Conservation (phyloP, 495 filamentous ascomycete species). For the Hypoxylon fragiforme region DNA sequence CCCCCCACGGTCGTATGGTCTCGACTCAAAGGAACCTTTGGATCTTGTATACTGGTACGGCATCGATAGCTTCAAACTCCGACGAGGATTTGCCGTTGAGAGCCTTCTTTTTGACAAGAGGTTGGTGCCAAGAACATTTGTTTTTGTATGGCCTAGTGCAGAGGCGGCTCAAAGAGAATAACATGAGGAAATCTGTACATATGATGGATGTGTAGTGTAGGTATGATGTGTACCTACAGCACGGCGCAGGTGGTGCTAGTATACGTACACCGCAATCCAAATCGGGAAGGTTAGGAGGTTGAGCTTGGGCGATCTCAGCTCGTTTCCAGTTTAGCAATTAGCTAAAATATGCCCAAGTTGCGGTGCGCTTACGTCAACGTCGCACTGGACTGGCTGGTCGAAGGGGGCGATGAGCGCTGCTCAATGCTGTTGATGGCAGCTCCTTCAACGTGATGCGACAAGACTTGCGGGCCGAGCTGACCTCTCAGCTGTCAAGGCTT, state of each 20-base stretch:
- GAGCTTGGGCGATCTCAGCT: background rate
- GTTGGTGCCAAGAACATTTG: too few relatives aligned
- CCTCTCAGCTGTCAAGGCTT: constrained; percentile 11
- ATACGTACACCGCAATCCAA: background rate
- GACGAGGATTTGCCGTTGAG: too few relatives aligned
- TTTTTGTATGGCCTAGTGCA: too few relatives aligned
- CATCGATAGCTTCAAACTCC: too few relatives aligned
- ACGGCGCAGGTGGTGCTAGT: background rate
- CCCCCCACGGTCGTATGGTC: too few relatives aligned
- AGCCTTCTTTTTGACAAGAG: too few relatives aligned
- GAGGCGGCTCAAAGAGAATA: too few relatives aligned
- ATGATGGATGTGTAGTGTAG: too few relatives aligned
- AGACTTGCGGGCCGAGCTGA: constrained; percentile 1
- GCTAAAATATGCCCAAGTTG: background rate
- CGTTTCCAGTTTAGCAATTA: background rate
- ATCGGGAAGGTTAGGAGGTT: background rate
- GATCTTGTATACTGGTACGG: too few relatives aligned
- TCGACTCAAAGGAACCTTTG: too few relatives aligned
- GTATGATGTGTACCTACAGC: too few relatives aligned
- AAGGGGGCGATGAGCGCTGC: constrained; percentile 2
- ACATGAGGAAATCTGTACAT: too few relatives aligned
- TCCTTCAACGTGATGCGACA: constrained; percentile 14
- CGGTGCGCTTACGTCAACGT: constrained; percentile 6
- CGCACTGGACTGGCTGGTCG: background rate
- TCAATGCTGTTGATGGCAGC: constrained; percentile 16